Percentiles rank a stretch among this genome's conserved stretches.
phyloP scores from a whole-genome alignment of 202 grass and related monocot genomes.

The Thinopyrum obtusiflorum region DNA sequence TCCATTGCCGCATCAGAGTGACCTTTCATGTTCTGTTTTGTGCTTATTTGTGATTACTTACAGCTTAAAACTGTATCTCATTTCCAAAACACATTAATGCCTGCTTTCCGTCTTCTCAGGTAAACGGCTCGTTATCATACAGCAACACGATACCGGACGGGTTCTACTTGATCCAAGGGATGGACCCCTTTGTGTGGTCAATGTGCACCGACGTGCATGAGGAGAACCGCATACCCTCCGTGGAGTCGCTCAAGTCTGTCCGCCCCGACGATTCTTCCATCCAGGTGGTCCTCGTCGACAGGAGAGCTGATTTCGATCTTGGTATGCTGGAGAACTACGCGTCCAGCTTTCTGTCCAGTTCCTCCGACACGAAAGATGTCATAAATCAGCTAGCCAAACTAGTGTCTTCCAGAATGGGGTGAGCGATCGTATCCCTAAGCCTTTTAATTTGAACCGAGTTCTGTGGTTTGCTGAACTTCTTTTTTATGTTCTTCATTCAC shows the following conservation, averaged over 20 bases:
- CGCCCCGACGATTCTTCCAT: conserved; percentile 63
- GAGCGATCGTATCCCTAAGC: conserved; percentile 13
- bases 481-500: conserved; percentile 5
- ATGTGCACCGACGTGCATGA: conserved; percentile 77
- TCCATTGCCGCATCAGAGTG: neutral
- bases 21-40: neutral
- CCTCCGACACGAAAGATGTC: conserved; percentile 58
- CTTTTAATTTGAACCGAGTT: conserved; percentile 9
- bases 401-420: conserved; percentile 84
- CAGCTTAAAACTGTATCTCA: neutral
- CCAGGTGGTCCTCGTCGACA: conserved; percentile 72
- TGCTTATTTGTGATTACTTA: neutral
- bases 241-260: conserved; percentile 65
- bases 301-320: conserved; percentile 62
- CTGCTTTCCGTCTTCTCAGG: conserved; percentile 34
- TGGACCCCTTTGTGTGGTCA: conserved; percentile 94
- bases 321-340: conserved; percentile 57
- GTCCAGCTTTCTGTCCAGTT: conserved; percentile 56
- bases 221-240: conserved; percentile 70
- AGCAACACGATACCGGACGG: conserved; percentile 79
- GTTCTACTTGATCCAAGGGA: conserved; percentile 90
- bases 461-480: neutral
- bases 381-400: conserved; percentile 85
- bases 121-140: conserved; percentile 88
- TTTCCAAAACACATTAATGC: neutral